Base-by-base conservation (phyloP, 768 basidiomycete species). In the Neoboletus subvelutipes region DNA sequence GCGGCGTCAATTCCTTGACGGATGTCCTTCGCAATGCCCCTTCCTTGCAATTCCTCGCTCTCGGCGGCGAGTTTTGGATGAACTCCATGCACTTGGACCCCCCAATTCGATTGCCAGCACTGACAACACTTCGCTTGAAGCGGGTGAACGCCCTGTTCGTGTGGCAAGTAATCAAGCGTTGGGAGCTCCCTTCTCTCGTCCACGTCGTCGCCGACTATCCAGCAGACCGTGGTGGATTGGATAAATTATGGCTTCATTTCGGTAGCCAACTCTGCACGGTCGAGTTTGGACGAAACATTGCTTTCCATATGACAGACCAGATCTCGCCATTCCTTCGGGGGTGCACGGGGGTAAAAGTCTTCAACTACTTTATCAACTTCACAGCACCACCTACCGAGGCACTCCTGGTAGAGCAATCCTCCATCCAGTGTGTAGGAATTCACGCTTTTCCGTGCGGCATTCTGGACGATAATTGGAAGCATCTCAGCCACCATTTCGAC, bases 1-100 rank as follows among this genome's bases (percentile, higher is more conserved):
- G 86, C 2, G 87, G 86, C 7, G 83, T 88, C 57, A 88, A 88
- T 68, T 83, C 80, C 8, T 72, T 89, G 41, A 64, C 66, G 3
- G 71, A 78, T 50, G 82, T 86, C 56, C 77, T 89, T 26, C 71
- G 67, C 10, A 72, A 70, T 45, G 68, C 85, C 4, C 84, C 87
- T 8, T 82, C 80, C 56, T 64, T 88, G 47, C 75, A 77, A 48
- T 87, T 82, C 62, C 81, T 88, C 50, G 75, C 81, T 57, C 67
- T 87, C 22, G 82, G 81, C 24, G 84, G 84, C 28, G 66, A 58
- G 62, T 73, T 66, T 58, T 70, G 59, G 76, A 72, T 41, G 56
- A 67, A 49, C 63, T 61, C 61, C 62, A 28, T 49, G 53, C 62
- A 55, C 2, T 49, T 50, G 33, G 52, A 57, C 45, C 39, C 67